These are phyloP conservation scores for Annulohypoxylon moriforme DNA, from an alignment of 495 filamentous ascomycete genomes.

Conservation along the genomic window DNA sequence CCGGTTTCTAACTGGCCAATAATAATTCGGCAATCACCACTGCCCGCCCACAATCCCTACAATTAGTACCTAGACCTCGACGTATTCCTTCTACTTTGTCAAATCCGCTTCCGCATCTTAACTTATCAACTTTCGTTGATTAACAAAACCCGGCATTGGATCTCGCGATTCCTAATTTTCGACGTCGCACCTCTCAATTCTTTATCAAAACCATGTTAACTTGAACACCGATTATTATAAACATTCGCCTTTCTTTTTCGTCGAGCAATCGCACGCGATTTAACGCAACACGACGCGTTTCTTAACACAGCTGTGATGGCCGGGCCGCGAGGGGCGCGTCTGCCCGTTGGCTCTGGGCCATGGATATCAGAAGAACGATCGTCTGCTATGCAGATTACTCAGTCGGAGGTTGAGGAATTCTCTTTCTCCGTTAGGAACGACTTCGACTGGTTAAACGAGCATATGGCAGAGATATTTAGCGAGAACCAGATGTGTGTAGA, in stretches of 20 bases:
- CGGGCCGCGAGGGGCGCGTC: constrained; percentile 61
- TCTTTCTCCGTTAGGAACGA: constrained; percentile 89
- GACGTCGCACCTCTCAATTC: not conserved
- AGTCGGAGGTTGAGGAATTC: constrained; percentile 84
- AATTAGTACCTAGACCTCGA: constrained; percentile 2
- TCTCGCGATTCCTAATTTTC: constrained; percentile 4
- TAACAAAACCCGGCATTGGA: constrained; percentile 6
- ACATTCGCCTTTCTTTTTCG: constrained; percentile 2
- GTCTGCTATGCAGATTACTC: constrained; percentile 61
- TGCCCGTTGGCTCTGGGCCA: constrained; percentile 65
- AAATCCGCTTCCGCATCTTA: not conserved
- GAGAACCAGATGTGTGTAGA: constrained; percentile 79
- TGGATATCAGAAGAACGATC: constrained; percentile 66
- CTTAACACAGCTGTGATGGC: constrained; percentile 55
- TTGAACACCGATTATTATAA: constrained; percentile 26
- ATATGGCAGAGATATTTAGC: constrained; percentile 94
- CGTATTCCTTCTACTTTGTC: constrained; percentile 12
- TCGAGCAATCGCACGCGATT: constrained; percentile 36
- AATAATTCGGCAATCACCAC: constrained; percentile 25
- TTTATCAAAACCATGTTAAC: constrained; percentile 38
- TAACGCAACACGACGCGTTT: constrained; percentile 41
- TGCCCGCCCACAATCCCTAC: constrained; percentile 30
- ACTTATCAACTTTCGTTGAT: constrained; percentile 13
- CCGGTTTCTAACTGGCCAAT: constrained; percentile 30
- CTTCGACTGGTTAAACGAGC: constrained; percentile 95